phyloP scores from a whole-genome alignment of 257 asterid species.

The Jasminum sambac region DNA sequence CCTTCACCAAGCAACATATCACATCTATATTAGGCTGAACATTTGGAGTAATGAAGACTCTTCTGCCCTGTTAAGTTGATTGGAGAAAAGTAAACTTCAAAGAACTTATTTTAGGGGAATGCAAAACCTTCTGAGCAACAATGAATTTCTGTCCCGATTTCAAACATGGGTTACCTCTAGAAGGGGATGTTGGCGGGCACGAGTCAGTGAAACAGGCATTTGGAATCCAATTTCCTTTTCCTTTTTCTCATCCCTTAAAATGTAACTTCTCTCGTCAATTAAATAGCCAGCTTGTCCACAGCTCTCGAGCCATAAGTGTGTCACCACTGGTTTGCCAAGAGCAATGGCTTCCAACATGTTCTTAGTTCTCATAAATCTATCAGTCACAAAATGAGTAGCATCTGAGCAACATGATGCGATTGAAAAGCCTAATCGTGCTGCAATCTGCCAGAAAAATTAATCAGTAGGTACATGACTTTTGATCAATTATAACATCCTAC shows the following conservation, averaged over 20 bases:
- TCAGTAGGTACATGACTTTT: conserved; percentile 15
- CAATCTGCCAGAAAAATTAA: conserved; percentile 43
- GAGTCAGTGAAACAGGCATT: conserved; percentile 59
- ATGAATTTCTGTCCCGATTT: not conserved
- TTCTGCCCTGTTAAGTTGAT: conserved; percentile 52
- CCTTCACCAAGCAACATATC: conserved; percentile 57
- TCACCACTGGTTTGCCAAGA: conserved; percentile 69
- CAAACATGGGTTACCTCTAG: conserved; percentile 47
- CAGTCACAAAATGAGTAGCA: conserved; percentile 79
- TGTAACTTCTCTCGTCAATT: conserved; percentile 58
- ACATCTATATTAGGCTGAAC: conserved; percentile 57
- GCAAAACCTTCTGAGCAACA: conserved; percentile 6
- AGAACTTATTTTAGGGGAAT: conserved; percentile 1
- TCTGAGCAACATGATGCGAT: conserved; percentile 54
- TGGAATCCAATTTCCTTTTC: conserved; percentile 74
- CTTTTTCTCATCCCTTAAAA: conserved; percentile 74
- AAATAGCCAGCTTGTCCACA: conserved; percentile 61
- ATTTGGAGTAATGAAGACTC: conserved; percentile 60
- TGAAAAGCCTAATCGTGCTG: conserved; percentile 55
- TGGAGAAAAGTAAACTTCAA: conserved; percentile 22
- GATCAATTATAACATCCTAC: not conserved
- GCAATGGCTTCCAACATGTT: conserved; percentile 85
- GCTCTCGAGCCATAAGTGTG: conserved; percentile 78
- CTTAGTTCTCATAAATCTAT: conserved; percentile 66
- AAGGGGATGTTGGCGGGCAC: conserved; percentile 62